Percentiles rank a stretch among this genome's conserved stretches.
phyloP scores from a whole-genome alignment of 371 early-diverging fungal genomes.

The Lichtheimia ornata region DNA sequence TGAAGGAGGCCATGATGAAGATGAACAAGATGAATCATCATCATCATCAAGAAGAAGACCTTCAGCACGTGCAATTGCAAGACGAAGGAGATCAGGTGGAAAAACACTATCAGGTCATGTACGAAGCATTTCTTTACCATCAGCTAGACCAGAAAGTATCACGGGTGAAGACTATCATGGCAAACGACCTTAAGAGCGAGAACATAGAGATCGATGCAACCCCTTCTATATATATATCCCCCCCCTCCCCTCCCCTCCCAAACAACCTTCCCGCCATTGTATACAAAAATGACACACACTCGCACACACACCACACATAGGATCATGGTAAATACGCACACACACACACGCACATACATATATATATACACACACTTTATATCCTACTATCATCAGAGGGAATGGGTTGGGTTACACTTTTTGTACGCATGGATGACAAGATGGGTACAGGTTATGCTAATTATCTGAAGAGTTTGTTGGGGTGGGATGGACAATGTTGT shows the following conservation, averaged over 20 bases:
- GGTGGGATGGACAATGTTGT: no score
- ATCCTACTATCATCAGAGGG: no score
- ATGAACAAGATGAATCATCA: slow-evolving; percentile 3
- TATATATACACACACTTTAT: no score
- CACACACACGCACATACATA: no score
- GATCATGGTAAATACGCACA: no score
- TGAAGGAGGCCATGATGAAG: neutral
- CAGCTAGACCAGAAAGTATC: slow-evolving; percentile 10
- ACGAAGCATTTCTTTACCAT: slow-evolving; percentile 24
- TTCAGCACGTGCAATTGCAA: slow-evolving; percentile 5
- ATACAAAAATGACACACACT: no score
- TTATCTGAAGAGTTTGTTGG: no score
- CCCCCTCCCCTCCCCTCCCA: neutral
- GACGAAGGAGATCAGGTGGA: slow-evolving; percentile 9
- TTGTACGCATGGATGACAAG: no score
- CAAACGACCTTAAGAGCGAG: neutral
- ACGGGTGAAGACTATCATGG: neutral
- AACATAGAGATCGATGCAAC: neutral
- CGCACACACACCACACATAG: no score
- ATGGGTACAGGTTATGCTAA: no score
- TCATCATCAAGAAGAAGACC: neutral
- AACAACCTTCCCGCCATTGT: neutral
- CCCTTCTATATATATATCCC: neutral
- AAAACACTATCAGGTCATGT: slow-evolving; percentile 19
- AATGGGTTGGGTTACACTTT: no score